Base-by-base conservation (phyloP, 208 protist genomes). In the Crithidia sp. region DNA sequence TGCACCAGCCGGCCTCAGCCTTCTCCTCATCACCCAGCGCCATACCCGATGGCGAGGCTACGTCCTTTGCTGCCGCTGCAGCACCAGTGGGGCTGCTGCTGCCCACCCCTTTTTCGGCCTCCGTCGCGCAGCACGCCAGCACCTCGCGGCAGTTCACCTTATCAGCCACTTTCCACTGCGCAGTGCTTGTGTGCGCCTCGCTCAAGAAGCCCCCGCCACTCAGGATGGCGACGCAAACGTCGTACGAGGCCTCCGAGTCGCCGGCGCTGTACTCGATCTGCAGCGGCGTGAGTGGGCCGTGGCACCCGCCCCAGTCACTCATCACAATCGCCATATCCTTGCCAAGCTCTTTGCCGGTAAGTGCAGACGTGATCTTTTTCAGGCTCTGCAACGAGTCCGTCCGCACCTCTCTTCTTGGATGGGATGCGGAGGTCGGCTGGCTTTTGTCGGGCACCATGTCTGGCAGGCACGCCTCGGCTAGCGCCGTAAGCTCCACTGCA, bases 171-270 rank as follows among this genome's bases (percentile, higher is more conserved):
- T 55, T 52, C 70, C 70, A 75, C 19, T 43, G 61, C 0, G 49
- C 62, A 43, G 40, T 39, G 61, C 40, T 54, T 45, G 0, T 19
- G 7, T 53, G 70, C 45, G 36, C 41, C 4, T 43, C 57, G 2
- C 17, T 40, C 14, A 71, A 28, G 19, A 77, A 77, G 12, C 67
- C 75, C 41, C 62, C 75, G 8, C 61, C 66, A n/a, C 57, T 54
- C n/a, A 89, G 60, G 50, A 92, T 82, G 3, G 67, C 78, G 3
- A 74, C 39, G 43, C 79, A 81, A 12, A 80, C 74, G 61, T 87
- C 84, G 65, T 85, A 88, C 13, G 84, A 92, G 14, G 80, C 85
- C 61, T 90, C 85, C 0, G 85, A 79, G 58, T 92, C 87, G 10
- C 45, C 80, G 9, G 85, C 83, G 44, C 85, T 79, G 74, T 90